A percentile compares a stretch with the other conserved stretches of the same genome.
phyloP scores from a whole-genome alignment of 768 basidiomycete species.

The Dacryopinax primogenitus region DNA sequence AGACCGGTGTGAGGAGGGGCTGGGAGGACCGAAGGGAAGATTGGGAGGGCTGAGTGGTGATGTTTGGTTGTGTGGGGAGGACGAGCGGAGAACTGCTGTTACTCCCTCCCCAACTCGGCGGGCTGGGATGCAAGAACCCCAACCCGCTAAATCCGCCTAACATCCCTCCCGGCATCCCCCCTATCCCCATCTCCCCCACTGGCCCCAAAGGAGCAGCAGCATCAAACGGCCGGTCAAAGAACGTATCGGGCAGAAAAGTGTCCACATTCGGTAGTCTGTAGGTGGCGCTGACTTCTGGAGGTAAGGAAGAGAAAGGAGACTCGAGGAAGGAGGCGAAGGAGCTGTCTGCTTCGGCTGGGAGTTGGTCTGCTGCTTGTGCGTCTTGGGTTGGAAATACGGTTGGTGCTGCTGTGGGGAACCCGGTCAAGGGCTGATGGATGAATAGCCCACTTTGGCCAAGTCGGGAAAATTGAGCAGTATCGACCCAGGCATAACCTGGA shows the following conservation, averaged over 20 bases:
- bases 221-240: background rate
- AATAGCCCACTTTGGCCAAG: too few relatives aligned
- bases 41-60: constrained; percentile 9
- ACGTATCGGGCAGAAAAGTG: background rate
- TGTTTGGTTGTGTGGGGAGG: constrained; percentile 7
- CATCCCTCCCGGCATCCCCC: background rate
- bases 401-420: background rate
- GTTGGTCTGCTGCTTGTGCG: background rate
- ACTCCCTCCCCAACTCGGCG: background rate
- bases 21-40: background rate
- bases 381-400: background rate
- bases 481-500: too few relatives aligned
- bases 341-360: background rate
- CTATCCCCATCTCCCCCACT: background rate
- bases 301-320: background rate
- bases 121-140: background rate
- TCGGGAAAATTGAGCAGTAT: too few relatives aligned
- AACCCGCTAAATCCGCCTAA: background rate
- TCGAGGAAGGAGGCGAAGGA: background rate
- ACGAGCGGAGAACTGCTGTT: background rate
- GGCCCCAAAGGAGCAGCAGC: background rate
- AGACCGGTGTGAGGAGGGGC: background rate
- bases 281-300: background rate
- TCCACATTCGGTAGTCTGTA: background rate
- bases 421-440: too few relatives aligned